Evolutionary conservation across 495 filamentous ascomycete species (phyloP), one percentile per base, ranked within the genome.

Genomic region (Lasiosphaeriaceae sp.): DNA sequence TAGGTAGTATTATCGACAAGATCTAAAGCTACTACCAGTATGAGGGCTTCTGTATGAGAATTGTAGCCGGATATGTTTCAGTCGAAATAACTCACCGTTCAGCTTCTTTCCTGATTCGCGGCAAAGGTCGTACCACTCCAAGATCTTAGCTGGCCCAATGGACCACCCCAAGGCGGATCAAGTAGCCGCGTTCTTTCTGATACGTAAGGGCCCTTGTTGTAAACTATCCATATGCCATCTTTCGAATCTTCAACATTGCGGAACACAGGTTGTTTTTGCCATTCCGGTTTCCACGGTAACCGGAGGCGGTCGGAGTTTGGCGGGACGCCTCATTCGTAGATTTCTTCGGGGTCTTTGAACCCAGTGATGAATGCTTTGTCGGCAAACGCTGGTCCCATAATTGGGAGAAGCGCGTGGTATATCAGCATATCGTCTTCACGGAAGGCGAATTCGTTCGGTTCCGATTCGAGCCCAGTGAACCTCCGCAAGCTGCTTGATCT

Each of bases 271-370:
- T n/a, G 43, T 46, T 17, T 46, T n/a, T n/a, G 43, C 43, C 43
- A 46, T 17, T 46, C 43, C 43, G 7, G 7, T 17, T 46, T 46
- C 43, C 43, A 46, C 7, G 5, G 43, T 21, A 46, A 21, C 17
- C 43, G 43, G n/a, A 46, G 43, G 17, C 43, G 43, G 43, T 46
- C 43, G n/a, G 43, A 46, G 19, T 46, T 21, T n/a, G 43, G 43
- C n/a, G 43, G 43, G n/a, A 46, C 43, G 6, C 7, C 43, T 7
- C 7, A n/a, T n/a, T 46, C 19, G 19, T 46, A 46, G 43, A 46
- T 46, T n/a, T 46, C 43, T 46, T 46, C 43, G n/a, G 43, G 43
- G 43, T 46, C 43, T 46, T 46, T n/a, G 43, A 46, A 46, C 43
- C 17, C 43, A n/a, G 7, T 46, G 14, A n/a, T n/a, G 43, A 46